phyloP scores from a whole-genome alignment of 805 yeast species.

The Lipomyces yamadae region DNA sequence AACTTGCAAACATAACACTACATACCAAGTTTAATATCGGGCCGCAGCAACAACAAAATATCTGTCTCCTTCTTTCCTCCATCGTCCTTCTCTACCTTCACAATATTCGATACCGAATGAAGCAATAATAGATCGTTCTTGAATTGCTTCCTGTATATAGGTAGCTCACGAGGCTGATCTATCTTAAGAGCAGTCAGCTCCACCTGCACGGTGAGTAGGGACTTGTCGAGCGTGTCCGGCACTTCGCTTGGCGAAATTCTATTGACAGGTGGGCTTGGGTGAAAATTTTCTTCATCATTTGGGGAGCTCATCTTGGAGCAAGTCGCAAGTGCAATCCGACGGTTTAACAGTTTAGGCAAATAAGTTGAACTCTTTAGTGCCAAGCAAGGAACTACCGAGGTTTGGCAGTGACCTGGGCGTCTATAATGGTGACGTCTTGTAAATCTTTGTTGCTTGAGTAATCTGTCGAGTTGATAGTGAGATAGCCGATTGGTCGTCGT shows the following conservation, averaged over 20 bases:
- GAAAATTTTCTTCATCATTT: conserved; percentile 2
- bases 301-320: neutral
- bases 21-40: conserved; percentile 14
- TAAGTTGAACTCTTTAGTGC: neutral
- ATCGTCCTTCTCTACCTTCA: conserved; percentile 48
- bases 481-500: neutral
- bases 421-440: neutral
- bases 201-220: conserved; percentile 62
- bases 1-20: neutral
- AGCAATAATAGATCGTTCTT: conserved; percentile 66
- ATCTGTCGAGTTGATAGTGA: neutral
- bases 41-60: conserved; percentile 26
- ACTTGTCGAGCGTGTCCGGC: conserved; percentile 58
- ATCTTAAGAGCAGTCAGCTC: conserved; percentile 70
- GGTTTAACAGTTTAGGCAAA: neutral
- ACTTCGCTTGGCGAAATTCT: neutral
- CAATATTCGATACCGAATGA: conserved; percentile 74
- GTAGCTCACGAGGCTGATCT: conserved; percentile 65
- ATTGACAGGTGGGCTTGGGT: neutral
- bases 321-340: neutral
- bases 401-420: neutral
- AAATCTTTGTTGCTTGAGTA: neutral
- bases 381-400: neutral
- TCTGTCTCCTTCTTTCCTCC: conserved; percentile 44
- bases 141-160: conserved; percentile 63